Base-by-base conservation (phyloP, 2,329 filamentous ascomycete species). In the Beauveria varroae region DNA sequence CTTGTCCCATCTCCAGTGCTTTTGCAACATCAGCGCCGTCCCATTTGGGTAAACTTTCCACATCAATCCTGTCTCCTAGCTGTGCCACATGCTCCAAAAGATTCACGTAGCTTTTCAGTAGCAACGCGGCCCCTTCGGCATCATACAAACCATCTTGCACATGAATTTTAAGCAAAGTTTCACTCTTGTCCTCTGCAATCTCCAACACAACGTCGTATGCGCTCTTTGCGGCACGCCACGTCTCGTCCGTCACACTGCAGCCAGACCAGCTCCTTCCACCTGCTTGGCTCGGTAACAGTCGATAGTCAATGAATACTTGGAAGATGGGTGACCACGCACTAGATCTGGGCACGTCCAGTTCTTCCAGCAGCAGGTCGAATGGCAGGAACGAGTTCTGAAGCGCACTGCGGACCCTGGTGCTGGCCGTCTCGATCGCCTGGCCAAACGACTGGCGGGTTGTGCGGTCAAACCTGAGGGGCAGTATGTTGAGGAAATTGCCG, bases 341-440 rank as follows among this genome's bases (percentile, higher is more conserved):
- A 7, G 56, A 59, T 3, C 56, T 24, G 5, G 24, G 24, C 2
- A 59, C 56, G 3, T 24, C 7, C 3, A 59, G 56, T n/a, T 59
- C 56, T 20, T 59, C 18, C 12, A 59, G 30, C 24, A 59, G 46
- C 8, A 59, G 8, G n/a, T 59, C 56, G 20, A 59, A 59, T 16
- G 40, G 40, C 9, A 24, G 46, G 44, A 22, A 41, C 6, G 46
- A 59, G 37, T 59, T 44, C 30, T 34, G 5, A 3, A 59, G 28
- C 2, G 30, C 46, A 18, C 5, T 14, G 14, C 41, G 18, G n/a
- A 40, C 34, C 20, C 9, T 37, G 26, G 40, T 22, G 26, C 46
- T 14, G 14, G 46, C 24, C 8, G 34, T 12, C 12, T 12, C 12
- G 34, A 37, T 12, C 34, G 34, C 34, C 6, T 37, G 34, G 12